Conservation (phyloP, 2,329 filamentous ascomycete genomes). For the Penicillium fuscoglaucum region DNA sequence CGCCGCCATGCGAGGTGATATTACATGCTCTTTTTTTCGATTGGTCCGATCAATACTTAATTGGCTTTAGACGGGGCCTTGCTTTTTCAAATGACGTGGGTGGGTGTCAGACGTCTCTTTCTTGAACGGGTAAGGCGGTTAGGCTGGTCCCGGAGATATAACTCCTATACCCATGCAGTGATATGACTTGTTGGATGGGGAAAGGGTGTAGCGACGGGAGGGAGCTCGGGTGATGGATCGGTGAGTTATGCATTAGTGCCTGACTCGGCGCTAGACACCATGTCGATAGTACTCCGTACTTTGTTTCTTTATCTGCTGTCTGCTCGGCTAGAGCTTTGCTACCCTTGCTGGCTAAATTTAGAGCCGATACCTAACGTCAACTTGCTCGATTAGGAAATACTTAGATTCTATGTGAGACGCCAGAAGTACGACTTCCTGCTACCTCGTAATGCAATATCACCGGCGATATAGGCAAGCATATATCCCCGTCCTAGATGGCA, state of each 20-base stretch:
- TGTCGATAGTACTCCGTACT: neutral
- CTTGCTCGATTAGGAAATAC: neutral
- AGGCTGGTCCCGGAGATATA: neutral
- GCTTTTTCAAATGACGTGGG: neutral
- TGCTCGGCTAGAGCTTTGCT: neutral
- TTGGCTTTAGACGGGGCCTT: neutral
- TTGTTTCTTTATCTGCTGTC: neutral
- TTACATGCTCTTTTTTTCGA: neutral
- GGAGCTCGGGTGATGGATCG: neutral
- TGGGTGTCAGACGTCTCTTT: neutral
- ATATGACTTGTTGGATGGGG: neutral
- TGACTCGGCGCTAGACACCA: neutral
- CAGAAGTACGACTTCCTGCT: neutral
- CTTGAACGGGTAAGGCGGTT: neutral
- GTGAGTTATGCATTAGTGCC: conserved; percentile 2
- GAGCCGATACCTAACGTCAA: neutral
- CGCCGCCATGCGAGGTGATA: neutral
- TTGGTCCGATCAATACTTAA: neutral
- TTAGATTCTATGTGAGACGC: neutral
- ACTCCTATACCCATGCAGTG: neutral
- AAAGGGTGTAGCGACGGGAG: neutral
- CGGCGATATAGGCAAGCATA: neutral
- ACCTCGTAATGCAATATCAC: neutral
- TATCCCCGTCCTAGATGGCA: neutral
- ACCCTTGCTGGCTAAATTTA: neutral